Evolutionary conservation across 2,329 filamentous ascomycete species (phyloP), one percentile per base, ranked within the genome.

Genomic region (Calycina herbarum): DNA sequence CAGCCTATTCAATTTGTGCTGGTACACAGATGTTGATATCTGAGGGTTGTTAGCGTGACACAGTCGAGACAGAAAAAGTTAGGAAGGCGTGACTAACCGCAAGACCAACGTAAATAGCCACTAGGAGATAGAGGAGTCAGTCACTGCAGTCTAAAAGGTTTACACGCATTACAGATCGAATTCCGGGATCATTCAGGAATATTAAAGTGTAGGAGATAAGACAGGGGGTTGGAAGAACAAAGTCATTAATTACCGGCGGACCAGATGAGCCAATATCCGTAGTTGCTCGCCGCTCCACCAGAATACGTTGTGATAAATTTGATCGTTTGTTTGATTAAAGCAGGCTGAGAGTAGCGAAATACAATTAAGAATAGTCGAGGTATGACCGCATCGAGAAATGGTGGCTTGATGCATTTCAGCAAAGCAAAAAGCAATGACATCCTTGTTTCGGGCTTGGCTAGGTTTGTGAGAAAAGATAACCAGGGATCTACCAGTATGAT

Each of bases 391-490:
- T 20, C 24, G 29, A 57, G 13, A 29, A 29, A 57, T 29, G 51
- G 11, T 29, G 6, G 8, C 29, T 57, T 29, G 24, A 57, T 7
- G 20, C 20, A 29, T 57, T 20, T 57, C 15, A 29, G 29, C 17
- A 33, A 27, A 15, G 17, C 51, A 11, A 57, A 29, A 45, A 11
- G 35, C 15, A 80, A 71, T 2, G 76, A 72, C 31, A 51, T 75
- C 73, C 60, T 67, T 0, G 54, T 63, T 64, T 71, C 71, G 7
- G 69, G 70, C 13, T 67, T 71, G 33, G 48, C 68, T 72, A 61
- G n/a, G 35, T 31, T 38, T 54, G 45, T 68, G 1, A 67, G 35
- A 42, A 64, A 2, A 2, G 40, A 15, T 51, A 31, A 60, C 24
- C 10, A 4, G 2, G 31, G 29, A 0, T 31, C 2, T 31, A 15